Evolutionary conservation across 2,329 filamentous ascomycete species (phyloP), one percentile per base, ranked within the genome.

Genomic region (Hysterium pulicare): DNA sequence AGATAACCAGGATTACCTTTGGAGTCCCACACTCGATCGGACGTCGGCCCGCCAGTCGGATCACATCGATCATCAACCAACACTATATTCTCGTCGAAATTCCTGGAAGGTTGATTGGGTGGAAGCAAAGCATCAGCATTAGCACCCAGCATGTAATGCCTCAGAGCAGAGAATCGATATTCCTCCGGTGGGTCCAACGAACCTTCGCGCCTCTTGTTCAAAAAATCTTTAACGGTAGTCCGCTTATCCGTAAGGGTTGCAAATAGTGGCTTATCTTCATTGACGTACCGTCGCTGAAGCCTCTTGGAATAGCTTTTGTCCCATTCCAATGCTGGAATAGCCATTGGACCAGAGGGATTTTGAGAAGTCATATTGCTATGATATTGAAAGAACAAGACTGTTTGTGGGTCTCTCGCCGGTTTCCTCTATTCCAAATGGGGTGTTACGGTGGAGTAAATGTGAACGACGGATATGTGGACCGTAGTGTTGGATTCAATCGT

Each of bases 151-250:
- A 39, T 26, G 20, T 39, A 39, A 17, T 22, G 9, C 36, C 36
- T 31, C 20, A 39, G 28, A 39, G 36, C 23, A 16, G 36, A 6
- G 20, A 28, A 39, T 5, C 26, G 36, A 16, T 28, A 16, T 10
- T 31, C 16, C 16, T 39, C 36, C 6, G 36, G 17, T 9, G 36
- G 36, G 23, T 28, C 36, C 16, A 39, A 39, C 23, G n/a, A 13
- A 10, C 22, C 28, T 28, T 28, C 13, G 9, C 23, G 13, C 8
- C 34, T n/a, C 13, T 11, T 39, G 8, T 17, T 30, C 16, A 39
- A 20, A 16, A 39, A 39, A 7, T 30, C 16, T 11, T 36, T 21
- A 9, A 36, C 20, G 8, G 15, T 22, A 9, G 33, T 36, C 33
- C 21, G 9, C 19, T 36, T 17, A 9, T 36, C 19, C 19, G 5